Percentiles rank a stretch among this genome's conserved stretches.
Evolutionary conservation across 139 green algal genomes (phyloP).

Genomic region (Chlamydomonas sphaeroides): DNA sequence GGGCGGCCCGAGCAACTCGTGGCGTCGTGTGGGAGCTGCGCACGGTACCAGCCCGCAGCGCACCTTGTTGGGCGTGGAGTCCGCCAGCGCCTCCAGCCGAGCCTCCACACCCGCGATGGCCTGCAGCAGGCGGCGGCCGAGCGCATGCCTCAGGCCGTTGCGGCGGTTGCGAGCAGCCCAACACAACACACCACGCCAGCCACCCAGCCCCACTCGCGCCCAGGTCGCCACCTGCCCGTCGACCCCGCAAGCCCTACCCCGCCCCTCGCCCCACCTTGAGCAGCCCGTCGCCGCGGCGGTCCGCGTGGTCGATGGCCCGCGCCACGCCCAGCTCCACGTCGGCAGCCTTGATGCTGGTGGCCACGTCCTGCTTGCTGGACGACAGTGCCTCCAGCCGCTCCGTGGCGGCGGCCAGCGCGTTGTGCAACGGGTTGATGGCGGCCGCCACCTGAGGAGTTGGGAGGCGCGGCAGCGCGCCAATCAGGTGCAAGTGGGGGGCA

Average conservation of each 20-base stretch:
- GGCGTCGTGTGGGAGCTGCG: too few species aligned
- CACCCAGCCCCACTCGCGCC: background rate
- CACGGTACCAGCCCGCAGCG: too few species aligned
- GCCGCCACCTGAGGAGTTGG: constrained; percentile 39
- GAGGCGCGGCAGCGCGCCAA: too few species aligned
- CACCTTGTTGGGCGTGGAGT: constrained; percentile 51
- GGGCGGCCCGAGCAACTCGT: too few species aligned
- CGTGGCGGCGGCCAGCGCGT: constrained; percentile 28
- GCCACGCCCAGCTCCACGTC: constrained; percentile 51
- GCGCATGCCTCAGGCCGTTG: too few species aligned
- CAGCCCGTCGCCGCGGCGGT: constrained; percentile 53
- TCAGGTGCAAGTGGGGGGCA: background rate
- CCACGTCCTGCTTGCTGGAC: constrained; percentile 44
- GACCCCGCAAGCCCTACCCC: too few species aligned
- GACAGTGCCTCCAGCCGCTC: constrained; percentile 45
- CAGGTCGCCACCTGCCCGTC: background rate
- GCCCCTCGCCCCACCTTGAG: constrained; percentile 21
- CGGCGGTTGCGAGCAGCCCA: too few species aligned
- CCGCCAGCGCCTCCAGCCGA: constrained; percentile 48
- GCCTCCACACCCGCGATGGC: constrained; percentile 50
- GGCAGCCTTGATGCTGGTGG: constrained; percentile 35
- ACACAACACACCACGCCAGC: too few species aligned
- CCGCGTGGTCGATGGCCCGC: constrained; percentile 51
- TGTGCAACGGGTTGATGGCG: constrained; percentile 56
- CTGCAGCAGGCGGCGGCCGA: background rate